Evolutionary conservation across 768 basidiomycete genomes (phyloP).

Genomic region (Goffeauzyma gilvescens): DNA sequence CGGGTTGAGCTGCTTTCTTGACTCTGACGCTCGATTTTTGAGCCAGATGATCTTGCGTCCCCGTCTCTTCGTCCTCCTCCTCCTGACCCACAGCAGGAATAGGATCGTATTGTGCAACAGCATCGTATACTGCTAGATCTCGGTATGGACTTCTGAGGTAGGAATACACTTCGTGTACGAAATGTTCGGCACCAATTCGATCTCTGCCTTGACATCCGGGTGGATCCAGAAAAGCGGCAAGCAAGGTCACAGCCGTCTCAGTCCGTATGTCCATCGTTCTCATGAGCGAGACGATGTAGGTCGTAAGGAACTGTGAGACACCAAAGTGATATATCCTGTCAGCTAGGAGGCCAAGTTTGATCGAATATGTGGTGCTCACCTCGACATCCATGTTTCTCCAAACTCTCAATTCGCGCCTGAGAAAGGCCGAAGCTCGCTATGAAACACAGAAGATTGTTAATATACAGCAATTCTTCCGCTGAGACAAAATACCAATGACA

Average conservation of each 20-base stretch:
- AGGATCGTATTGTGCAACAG: slow-evolving; percentile 42
- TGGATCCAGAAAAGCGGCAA: slow-evolving; percentile 83
- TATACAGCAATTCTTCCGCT: neutral
- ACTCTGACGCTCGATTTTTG: neutral
- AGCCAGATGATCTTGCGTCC: neutral
- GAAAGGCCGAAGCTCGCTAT: slow-evolving; percentile 51
- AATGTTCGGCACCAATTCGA: slow-evolving; percentile 66
- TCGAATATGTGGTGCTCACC: slow-evolving; percentile 34
- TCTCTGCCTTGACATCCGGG: slow-evolving; percentile 38
- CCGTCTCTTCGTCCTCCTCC: neutral
- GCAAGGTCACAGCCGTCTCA: slow-evolving; percentile 47
- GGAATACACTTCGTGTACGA: slow-evolving; percentile 80
- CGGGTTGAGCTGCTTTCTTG: neutral
- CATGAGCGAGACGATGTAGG: slow-evolving; percentile 73
- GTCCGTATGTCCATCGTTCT: slow-evolving; percentile 82
- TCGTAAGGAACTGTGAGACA: slow-evolving; percentile 54
- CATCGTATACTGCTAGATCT: slow-evolving; percentile 66
- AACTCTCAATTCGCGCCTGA: slow-evolving; percentile 67
- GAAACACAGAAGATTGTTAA: neutral
- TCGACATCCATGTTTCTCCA: slow-evolving; percentile 84
- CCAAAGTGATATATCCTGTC: slow-evolving; percentile 1
- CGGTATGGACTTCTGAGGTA: slow-evolving; percentile 76
- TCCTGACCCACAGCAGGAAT: neutral
- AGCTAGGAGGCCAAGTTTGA: too few relatives aligned
- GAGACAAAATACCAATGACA: neutral